These are phyloP conservation scores for Mitragyna speciosa DNA, from an alignment of 257 asterid species.

Conservation along the genomic window DNA sequence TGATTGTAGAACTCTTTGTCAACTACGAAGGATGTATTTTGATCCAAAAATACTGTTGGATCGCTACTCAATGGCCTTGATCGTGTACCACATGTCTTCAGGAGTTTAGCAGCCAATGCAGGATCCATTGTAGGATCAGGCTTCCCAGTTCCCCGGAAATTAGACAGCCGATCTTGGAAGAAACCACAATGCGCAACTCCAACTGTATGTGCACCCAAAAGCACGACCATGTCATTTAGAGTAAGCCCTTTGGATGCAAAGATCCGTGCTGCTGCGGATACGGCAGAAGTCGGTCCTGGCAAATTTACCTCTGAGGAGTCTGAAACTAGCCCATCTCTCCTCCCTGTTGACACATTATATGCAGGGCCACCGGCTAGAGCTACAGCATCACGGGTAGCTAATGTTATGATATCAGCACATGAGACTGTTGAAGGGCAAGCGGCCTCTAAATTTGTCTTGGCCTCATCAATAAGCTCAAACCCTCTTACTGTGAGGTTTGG, in stretches of 20 bases:
- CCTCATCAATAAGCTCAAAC: no score
- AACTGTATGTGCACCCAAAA: slow-evolving; percentile 76
- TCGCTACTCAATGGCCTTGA: slow-evolving; percentile 26
- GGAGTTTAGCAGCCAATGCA: no score
- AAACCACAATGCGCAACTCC: slow-evolving; percentile 71
- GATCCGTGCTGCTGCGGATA: slow-evolving; percentile 34
- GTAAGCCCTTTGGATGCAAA: slow-evolving; percentile 50
- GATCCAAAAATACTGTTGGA: slow-evolving; percentile 61
- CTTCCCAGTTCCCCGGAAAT: slow-evolving; percentile 49
- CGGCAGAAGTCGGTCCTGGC: slow-evolving; percentile 50
- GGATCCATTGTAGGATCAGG: slow-evolving; percentile 11
- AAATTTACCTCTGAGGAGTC: slow-evolving; percentile 38
- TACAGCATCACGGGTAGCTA: no score
- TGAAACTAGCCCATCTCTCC: slow-evolving; percentile 67
- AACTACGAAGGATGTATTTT: slow-evolving; percentile 50
- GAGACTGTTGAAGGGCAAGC: no score
- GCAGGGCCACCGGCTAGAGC: no score
- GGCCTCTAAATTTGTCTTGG: no score
- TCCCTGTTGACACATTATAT: slow-evolving; percentile 3
- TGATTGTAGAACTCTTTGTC: slow-evolving; percentile 70
- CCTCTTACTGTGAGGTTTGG: no score
- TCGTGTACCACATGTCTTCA: slow-evolving; percentile 30
- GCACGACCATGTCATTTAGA: slow-evolving; percentile 63
- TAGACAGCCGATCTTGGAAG: slow-evolving; percentile 50
- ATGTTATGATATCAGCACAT: no score